phyloP scores from a whole-genome alignment of 2,329 filamentous ascomycete species.

The Samsoniella hepiali region DNA sequence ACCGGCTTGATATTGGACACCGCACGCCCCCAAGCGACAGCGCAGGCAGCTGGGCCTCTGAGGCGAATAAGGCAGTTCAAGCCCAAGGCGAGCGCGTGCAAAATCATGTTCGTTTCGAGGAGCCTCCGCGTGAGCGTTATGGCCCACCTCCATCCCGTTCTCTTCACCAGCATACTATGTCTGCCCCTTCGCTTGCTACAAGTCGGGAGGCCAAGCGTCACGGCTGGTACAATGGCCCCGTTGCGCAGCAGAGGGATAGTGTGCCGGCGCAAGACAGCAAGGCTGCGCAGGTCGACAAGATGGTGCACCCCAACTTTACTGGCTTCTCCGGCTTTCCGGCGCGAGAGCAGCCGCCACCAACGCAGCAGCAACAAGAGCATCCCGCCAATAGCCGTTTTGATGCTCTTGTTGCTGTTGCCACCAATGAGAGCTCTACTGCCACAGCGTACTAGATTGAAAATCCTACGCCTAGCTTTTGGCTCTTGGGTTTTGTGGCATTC shows the following conservation, averaged over 20 bases:
- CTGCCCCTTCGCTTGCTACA: conserved; percentile 54
- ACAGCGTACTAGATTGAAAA: conserved; percentile 34
- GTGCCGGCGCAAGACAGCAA: conserved; percentile 31
- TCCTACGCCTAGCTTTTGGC: not conserved
- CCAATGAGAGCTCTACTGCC: conserved; percentile 42
- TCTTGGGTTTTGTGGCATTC: not conserved
- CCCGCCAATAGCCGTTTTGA: conserved; percentile 31
- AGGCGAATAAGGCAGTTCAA: conserved; percentile 53
- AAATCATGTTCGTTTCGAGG: conserved; percentile 54
- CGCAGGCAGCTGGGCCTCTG: conserved; percentile 54
- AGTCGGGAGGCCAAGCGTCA: conserved; percentile 62
- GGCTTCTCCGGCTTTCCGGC: conserved; percentile 51
- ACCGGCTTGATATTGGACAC: conserved; percentile 60
- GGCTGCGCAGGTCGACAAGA: conserved; percentile 50
- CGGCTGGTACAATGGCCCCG: conserved; percentile 66
- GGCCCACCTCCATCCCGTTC: conserved; percentile 31
- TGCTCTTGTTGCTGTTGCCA: conserved; percentile 44
- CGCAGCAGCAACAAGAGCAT: conserved; percentile 19
- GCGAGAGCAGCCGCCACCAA: conserved; percentile 29
- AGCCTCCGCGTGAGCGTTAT: conserved; percentile 33
- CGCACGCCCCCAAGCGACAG: conserved; percentile 50
- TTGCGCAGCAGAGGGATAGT: conserved; percentile 37
- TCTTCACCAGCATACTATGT: conserved; percentile 57
- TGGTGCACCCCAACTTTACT: conserved; percentile 55
- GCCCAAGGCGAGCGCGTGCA: conserved; percentile 50